phyloP scores from a whole-genome alignment of 2,329 filamentous ascomycete species.

The Hypoxylon rubiginosum region DNA sequence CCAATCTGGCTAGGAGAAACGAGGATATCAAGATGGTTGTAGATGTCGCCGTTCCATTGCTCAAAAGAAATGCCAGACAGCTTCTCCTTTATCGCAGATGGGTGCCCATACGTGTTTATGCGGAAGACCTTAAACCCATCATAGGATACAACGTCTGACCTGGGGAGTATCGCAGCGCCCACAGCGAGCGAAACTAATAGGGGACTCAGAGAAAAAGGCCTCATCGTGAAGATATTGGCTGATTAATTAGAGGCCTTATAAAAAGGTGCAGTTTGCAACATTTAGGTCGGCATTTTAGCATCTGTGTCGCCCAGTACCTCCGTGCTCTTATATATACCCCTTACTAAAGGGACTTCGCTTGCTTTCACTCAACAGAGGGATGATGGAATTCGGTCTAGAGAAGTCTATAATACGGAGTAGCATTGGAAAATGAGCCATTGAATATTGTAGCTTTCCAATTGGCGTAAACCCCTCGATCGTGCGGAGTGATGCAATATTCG shows the following conservation, averaged over 20 bases:
- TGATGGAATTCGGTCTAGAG: constrained; percentile 9
- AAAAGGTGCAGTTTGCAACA: neutral
- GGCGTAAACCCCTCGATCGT: neutral
- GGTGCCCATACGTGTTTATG: constrained; percentile 59
- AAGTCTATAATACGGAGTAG: constrained; percentile 1
- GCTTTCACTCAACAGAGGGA: neutral
- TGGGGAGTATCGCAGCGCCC: constrained; percentile 10
- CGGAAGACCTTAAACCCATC: constrained; percentile 61
- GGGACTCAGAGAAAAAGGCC: neutral
- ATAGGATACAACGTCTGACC: constrained; percentile 52
- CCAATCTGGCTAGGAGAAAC: constrained; percentile 49
- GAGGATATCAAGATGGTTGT: constrained; percentile 51
- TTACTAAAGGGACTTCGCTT: neutral
- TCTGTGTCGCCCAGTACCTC: no score
- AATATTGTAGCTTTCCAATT: neutral
- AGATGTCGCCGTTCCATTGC: constrained; percentile 43
- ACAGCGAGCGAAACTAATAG: constrained; percentile 13
- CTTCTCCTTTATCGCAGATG: constrained; percentile 53
- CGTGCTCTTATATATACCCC: constrained; percentile 11
- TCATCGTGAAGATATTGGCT: constrained; percentile 6
- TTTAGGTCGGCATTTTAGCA: neutral
- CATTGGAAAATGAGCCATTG: constrained; percentile 2
- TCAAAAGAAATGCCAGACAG: constrained; percentile 48
- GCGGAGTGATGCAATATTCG: constrained; percentile 3
- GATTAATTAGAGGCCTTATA: neutral